Evolutionary conservation across 106 monocot genomes (phyloP), one percentile per base, ranked within the genome.

Genomic region (Allium cepa): DNA sequence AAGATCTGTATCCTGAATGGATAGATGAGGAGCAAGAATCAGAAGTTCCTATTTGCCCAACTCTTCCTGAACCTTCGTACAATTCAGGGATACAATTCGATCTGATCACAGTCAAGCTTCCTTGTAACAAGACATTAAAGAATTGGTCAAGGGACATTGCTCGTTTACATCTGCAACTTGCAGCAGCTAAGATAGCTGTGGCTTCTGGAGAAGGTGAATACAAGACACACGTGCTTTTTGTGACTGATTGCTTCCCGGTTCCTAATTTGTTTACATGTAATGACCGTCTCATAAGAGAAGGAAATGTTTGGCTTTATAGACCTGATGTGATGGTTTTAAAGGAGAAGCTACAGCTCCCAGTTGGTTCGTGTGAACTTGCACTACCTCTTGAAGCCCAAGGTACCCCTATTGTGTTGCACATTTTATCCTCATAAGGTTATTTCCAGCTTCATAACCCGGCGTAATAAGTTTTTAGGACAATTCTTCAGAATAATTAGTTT

Each of bases 21-120:
- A 96, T 96, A 16, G 95, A 96, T 46, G 95, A 96, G 79, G 91
- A 88, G 75, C 85, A 85, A 75, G 79, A 86, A 66, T 85, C 57
- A 12, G 83, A 83, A 77, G 80, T 85, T 64, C 87, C 94, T 48
- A 55, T 64, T 62, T 96, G 95, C 58, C 88, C 85, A 14, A 50
- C 76, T 63, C 76, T 91, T 58, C 91, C 95, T 0, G 79, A 85
- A 50, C 95, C 95, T 12, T 57, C 11, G 48, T 26, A 77, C 8
- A 50, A 70, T 55, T 59, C 50, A 22, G 46, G 64, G 12, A 22
- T 59, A 4, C 59, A 60, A 47, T 83, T 84, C 17, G 83, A 96
- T 51, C 51, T 91, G 5, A 73, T 95, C 48, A 87, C 85, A 7
- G 88, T 83, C 49, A 95, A 95, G 80, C 91, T 95, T 80, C 94